Evolutionary conservation across 179 eudicot genomes (phyloP), one percentile per base, ranked within the genome.

Genomic region (Silene vulgaris): DNA sequence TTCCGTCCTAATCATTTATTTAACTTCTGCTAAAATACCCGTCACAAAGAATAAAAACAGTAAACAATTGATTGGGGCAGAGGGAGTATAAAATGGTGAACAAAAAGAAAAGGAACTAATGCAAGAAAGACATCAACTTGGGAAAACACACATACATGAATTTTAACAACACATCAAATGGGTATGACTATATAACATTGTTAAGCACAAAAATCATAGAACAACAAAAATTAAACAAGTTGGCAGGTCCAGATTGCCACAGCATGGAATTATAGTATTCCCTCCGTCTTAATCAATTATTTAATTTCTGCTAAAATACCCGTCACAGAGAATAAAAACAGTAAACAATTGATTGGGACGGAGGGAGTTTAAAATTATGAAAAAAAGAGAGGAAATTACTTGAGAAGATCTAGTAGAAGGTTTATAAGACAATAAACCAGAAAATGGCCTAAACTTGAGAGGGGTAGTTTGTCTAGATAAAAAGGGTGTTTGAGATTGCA

Each of bases 401-500:
- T 78, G 79, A 75, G 72, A 75, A 19, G 63, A 75, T 71, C 71
- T 82, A 30, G 74, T 71, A 0, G 68, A 75, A 14, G 84, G 63
- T 35, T 69, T 82, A 21, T 11, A 26, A 75, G 82, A 76, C 13
- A 78, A 65, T 14, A 80, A 76, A 8, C 77, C 80, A 76, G 80
- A 57, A 68, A 81, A 81, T 4, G 80, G 80, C 60, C 83, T 81
- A 54, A 73, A 77, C 28, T 76, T 72, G 1, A 80, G 74, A 9
- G 76, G 83, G 57, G 74, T 9, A 80, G 20, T 52, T 52, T 69
- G 75, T 3, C 70, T 77, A 20, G 78, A 76, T 35, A 79, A 81
- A 60, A 81, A 21, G 29, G 74, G 72, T 29, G 66, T 80, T 77
- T 77, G 83, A 17, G 80, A 26, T 60, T 81, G 83, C 64, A 81